Base-by-base conservation (phyloP, 352 stramenopile species). In the Phytophthora pinifolia region DNA sequence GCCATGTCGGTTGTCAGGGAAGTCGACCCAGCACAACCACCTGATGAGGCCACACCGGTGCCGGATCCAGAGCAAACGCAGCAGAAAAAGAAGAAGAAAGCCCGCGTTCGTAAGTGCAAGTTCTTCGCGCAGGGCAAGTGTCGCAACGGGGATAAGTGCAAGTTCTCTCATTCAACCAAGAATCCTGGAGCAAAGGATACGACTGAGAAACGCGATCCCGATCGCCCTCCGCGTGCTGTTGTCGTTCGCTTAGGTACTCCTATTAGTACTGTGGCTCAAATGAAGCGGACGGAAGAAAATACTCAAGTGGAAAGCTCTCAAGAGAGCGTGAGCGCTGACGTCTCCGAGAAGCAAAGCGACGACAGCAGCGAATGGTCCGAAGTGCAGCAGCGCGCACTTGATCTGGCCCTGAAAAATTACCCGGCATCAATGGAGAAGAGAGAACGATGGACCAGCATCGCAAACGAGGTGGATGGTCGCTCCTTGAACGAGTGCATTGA, bases 401-500 rank as follows among this genome's bases (percentile, higher is more conserved):
- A 94, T 45, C 10, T 62, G 20, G 84, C 84, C 1, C 55, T 94
- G 13, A 88, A 84, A 52, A 80, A 76, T 42, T 92, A 84, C 49
- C 76, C 84, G n/a, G 56, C 70, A 9, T 79, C 70, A 22, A 83
- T 92, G 67, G 80, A 88, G 41, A 89, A 84, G 56, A 82, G 82
- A 15, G 62, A 75, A 27, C 67, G 84, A 15, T 94, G 84, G 84
- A 61, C 61, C 1, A 72, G 60, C 22, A 92, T 94, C 46, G 74
- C 82, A 4, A 70, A 62, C 7, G 80, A 83, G 27, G 79, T 94
- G 6, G 62, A 84, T 0, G 77, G 64, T 20, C 86, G 83, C 27
- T 81, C 76, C 7, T 46, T 94, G 29, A 91, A 88, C 51, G 80
- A 94, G 30, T 94, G 84, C 41, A 90, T 94, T 39, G 82, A 91